These are phyloP conservation scores for Chaetomium fimeti DNA, from an alignment of 495 filamentous ascomycete species.

Conservation along the genomic window DNA sequence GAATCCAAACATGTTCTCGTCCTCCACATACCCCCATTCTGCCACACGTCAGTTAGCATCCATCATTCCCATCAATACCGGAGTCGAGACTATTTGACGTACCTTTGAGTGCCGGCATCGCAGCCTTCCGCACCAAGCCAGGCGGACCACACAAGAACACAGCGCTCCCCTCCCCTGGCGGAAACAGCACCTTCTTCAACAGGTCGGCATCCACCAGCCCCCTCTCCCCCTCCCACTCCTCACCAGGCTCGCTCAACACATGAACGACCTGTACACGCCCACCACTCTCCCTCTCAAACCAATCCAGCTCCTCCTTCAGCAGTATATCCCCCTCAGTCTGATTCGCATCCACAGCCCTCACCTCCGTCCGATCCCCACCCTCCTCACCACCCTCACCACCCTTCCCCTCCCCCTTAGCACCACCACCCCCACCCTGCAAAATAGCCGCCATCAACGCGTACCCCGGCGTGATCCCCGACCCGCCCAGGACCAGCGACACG, in stretches of 20 bases:
- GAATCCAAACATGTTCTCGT: constrained; percentile 18
- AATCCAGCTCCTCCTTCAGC: constrained; percentile 52
- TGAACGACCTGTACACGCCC: constrained; percentile 50
- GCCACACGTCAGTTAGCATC: background rate
- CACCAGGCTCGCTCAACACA: constrained; percentile 40
- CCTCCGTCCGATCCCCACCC: constrained; percentile 51
- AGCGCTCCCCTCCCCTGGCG: constrained; percentile 13
- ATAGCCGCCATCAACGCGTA: constrained; percentile 55
- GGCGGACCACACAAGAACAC: constrained; percentile 20
- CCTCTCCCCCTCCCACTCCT: constrained; percentile 31
- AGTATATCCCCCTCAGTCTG: constrained; percentile 67
- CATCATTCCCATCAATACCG: background rate
- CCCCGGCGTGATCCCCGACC: constrained; percentile 59
- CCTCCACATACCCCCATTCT: constrained; percentile 20
- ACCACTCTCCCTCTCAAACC: constrained; percentile 42
- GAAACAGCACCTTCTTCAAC: constrained; percentile 14
- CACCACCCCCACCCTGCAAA: constrained; percentile 37
- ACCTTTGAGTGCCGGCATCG: constrained; percentile 17
- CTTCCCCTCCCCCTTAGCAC: background rate
- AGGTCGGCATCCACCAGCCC: background rate
- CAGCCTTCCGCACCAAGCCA: constrained; percentile 11
- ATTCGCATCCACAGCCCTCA: constrained; percentile 60
- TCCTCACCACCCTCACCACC: constrained; percentile 32
- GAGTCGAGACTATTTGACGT: background rate
- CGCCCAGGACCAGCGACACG: constrained; percentile 47